Base-by-base conservation (phyloP, 2,329 filamentous ascomycete genomes). In the Peltaster fructicola region DNA sequence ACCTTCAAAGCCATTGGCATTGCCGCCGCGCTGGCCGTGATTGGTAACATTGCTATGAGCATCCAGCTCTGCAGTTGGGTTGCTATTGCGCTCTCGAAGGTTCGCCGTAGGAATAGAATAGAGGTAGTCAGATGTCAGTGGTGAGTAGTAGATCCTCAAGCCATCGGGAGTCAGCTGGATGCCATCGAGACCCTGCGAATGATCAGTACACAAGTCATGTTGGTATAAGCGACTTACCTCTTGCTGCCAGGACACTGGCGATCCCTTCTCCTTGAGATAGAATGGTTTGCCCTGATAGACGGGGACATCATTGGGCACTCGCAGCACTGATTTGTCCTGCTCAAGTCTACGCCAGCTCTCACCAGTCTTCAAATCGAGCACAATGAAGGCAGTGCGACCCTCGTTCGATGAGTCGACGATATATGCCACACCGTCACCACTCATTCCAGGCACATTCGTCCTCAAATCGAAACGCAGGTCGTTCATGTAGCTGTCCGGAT, bases 391-490 rank as follows among this genome's bases (percentile, higher is more conserved):
- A 3, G 45, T 52, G 10, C 57, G 50, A 13, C 53, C 54, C 40
- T 60, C 56, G 30, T 53, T 56, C 26, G 46, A 53, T 34, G 45
- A 53, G 39, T 61, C 56, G 13, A 56, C 50, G 3, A 61, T 48
- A 32, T 59, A 59, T 4, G 53, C 56, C 14, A 59, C 49, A 7
- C 57, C 53, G 11, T 44, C 28, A 7, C 52, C 53, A 2, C 43
- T 45, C n/a, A 44, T 45, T 10, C 40, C 42, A 3, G 51, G 49
- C 1, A 45, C 37, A 20, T 54, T 49, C 5, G 49, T 22, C n/a
- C 53, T 46, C 16, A 59, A 43, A 34, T 60, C 55, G 39, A 60
- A 58, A 14, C 56, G 52, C 2, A 60, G 27, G 30, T 59, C 56
- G 30, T 59, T 59, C 35, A 59, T 48, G 39, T 57, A 61, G 14